Evolutionary conservation across 1,139 yeast species (phyloP).

Genomic region (Yamadazyma sp.): DNA sequence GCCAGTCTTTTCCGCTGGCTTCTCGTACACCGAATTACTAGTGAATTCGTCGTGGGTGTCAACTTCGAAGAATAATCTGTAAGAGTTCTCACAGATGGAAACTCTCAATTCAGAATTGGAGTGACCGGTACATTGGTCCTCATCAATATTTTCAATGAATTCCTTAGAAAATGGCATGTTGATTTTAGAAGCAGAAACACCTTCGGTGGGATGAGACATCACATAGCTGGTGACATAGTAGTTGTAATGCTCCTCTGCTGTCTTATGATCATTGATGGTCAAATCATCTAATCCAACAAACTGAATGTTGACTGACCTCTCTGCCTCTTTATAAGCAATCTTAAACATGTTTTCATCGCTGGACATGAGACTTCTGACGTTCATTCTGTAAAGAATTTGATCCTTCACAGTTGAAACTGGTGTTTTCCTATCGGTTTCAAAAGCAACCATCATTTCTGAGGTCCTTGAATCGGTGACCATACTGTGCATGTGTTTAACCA

Average conservation of each 20-base stretch:
- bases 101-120: conserved; percentile 76
- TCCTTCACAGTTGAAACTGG: conserved; percentile 74
- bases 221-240: conserved; percentile 90
- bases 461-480: conserved; percentile 81
- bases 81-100: conserved; percentile 76
- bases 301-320: conserved; percentile 65
- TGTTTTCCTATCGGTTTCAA: conserved; percentile 74
- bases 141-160: conserved; percentile 56
- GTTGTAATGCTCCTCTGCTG: conserved; percentile 82
- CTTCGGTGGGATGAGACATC: conserved; percentile 97
- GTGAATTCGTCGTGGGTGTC: conserved; percentile 83
- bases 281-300: conserved; percentile 86
- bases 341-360: conserved; percentile 92
- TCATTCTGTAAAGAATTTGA: conserved; percentile 88
- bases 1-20: conserved; percentile 25
- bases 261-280: conserved; percentile 75
- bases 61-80: conserved; percentile 76
- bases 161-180: conserved; percentile 72
- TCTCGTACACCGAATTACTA: conserved; percentile 48
- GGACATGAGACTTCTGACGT: conserved; percentile 78
- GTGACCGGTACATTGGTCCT: conserved; percentile 64
- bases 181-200: conserved; percentile 80
- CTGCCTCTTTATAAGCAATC: conserved; percentile 62
- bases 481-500: conserved; percentile 84
- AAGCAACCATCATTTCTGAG: conserved; percentile 75